phyloP scores from a whole-genome alignment of 495 filamentous ascomycete genomes.

The Daldinia bambusicola region DNA sequence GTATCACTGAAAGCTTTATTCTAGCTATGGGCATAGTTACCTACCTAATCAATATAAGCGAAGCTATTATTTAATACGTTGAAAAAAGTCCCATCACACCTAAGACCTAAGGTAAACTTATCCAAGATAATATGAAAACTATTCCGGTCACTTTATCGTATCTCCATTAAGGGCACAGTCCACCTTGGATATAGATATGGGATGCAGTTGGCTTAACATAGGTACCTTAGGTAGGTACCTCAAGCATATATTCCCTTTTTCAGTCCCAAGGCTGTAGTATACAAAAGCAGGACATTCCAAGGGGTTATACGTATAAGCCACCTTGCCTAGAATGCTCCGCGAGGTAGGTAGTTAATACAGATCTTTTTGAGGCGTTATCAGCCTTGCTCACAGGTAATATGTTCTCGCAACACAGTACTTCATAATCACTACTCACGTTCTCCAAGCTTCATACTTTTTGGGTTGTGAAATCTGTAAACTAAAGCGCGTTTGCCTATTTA shows the following conservation, averaged over 20 bases:
- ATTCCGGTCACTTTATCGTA: not conserved
- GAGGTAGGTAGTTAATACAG: too few species aligned
- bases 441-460: too few species aligned
- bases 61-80: not conserved
- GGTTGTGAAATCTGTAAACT: too few species aligned
- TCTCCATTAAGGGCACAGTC: not conserved
- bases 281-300: too few species aligned
- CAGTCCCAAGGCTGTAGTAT: too few species aligned
- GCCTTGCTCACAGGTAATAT: not conserved
- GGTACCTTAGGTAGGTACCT: too few species aligned
- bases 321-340: too few species aligned
- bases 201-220: not conserved
- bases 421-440: too few species aligned
- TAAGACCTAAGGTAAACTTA: not conserved
- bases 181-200: not conserved
- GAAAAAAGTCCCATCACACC: not conserved
- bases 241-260: too few species aligned
- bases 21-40: not conserved
- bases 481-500: too few species aligned
- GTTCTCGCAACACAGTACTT: not conserved
- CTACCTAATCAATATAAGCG: not conserved
- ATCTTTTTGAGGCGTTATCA: not conserved
- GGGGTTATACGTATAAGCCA: too few species aligned
- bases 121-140: not conserved
- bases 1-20: not conserved